phyloP scores from a whole-genome alignment of 257 asterid species.

The Petrea volubilis region DNA sequence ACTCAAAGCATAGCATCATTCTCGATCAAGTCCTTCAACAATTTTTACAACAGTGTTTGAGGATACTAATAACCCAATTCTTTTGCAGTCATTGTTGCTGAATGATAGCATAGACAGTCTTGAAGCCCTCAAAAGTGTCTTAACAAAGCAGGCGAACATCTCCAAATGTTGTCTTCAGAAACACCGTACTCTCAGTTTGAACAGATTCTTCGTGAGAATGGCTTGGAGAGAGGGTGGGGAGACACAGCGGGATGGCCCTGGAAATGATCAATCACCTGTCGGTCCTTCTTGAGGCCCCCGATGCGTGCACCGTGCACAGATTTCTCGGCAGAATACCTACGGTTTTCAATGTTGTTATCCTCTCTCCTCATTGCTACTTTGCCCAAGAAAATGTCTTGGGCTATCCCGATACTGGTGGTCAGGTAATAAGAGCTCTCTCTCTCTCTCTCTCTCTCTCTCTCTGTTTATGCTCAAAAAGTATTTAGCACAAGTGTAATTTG shows the following conservation, averaged over 20 bases:
- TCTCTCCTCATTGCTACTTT: constrained; percentile 96
- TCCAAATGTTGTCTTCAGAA: constrained; percentile 62
- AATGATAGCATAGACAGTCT: constrained; percentile 26
- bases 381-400: constrained; percentile 99
- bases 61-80: constrained; percentile 23
- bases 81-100: constrained; percentile 18
- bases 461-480: no score
- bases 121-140: constrained; percentile 32
- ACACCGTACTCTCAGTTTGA: constrained; percentile 64
- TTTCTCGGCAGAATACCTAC: constrained; percentile 86
- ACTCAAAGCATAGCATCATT: neutral
- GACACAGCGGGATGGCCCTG: constrained; percentile 69
- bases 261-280: constrained; percentile 86
- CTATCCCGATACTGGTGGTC: constrained; percentile 98
- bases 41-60: neutral
- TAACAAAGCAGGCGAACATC: constrained; percentile 89
- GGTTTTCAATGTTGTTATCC: constrained; percentile 97
- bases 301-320: constrained; percentile 81
- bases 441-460: no score
- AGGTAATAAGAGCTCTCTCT: constrained; percentile 46
- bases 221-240: constrained; percentile 99
- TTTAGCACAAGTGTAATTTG: no score
- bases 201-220: constrained; percentile 77
- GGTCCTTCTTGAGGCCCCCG: constrained; percentile 94
- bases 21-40: neutral